phyloP scores from a whole-genome alignment of 345 rosid species.

The Lumnitzera racemosa region DNA sequence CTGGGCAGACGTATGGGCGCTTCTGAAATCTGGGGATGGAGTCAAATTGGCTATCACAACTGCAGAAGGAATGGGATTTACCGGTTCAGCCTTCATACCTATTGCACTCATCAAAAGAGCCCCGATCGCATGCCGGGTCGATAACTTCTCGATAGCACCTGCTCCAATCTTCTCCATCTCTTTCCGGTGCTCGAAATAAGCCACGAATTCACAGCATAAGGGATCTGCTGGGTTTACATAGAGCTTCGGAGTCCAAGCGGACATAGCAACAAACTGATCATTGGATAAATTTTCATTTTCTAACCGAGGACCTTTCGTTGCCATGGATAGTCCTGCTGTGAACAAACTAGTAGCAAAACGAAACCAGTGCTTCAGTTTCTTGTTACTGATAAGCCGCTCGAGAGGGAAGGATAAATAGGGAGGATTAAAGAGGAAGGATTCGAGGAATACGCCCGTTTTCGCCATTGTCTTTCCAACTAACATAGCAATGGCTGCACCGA shows the following conservation, averaged over 20 bases:
- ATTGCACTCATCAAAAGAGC: conserved; percentile 50
- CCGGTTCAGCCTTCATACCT: conserved; percentile 54
- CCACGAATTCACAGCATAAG: conserved; percentile 67
- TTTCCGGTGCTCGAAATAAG: conserved; percentile 85
- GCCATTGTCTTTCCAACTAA: conserved; percentile 74
- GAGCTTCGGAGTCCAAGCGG: conserved; percentile 58
- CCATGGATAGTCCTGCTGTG: conserved; percentile 77
- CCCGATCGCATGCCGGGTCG: conserved; percentile 61
- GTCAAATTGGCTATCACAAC: conserved; percentile 38
- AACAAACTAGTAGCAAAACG: conserved; percentile 65
- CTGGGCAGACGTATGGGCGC: conserved; percentile 85
- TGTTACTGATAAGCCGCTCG: conserved; percentile 47
- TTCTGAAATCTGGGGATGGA: conserved; percentile 38
- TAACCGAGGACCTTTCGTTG: conserved; percentile 33
- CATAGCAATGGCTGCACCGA: conserved; percentile 81
- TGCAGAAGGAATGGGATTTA: conserved; percentile 75
- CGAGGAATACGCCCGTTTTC: conserved; percentile 38
- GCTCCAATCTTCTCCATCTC: conserved; percentile 81
- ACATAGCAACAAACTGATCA: conserved; percentile 42
- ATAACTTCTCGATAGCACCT: conserved; percentile 60
- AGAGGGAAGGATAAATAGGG: conserved; percentile 75
- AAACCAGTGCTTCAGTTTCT: conserved; percentile 56
- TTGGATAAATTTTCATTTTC: conserved; percentile 19
- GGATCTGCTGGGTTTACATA: conserved; percentile 61
- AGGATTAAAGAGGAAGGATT: conserved; percentile 73